Conservation (phyloP, 768 basidiomycete genomes). For the Tephrocybe sp. region DNA sequence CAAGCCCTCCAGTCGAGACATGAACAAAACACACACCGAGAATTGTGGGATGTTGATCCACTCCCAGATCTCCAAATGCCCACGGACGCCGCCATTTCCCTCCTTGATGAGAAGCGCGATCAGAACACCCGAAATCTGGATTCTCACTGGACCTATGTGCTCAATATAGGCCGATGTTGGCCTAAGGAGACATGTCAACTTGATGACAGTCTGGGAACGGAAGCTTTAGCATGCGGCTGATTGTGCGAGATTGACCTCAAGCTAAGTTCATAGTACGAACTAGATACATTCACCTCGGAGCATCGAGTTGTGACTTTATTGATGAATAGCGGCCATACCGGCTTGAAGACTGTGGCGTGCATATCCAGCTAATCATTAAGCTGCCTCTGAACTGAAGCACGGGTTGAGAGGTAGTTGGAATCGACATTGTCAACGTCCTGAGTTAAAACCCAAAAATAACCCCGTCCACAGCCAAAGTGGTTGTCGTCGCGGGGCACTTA, state of each 20-base stretch:
- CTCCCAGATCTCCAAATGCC: conserved; percentile 52
- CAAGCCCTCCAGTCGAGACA: conserved; percentile 19
- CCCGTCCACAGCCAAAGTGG: too few relatives aligned
- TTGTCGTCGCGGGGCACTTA: too few relatives aligned
- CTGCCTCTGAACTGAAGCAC: too few relatives aligned
- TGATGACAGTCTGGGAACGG: conserved; percentile 30
- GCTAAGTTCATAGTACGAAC: conserved; percentile 52
- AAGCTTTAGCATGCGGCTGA: conserved; percentile 46
- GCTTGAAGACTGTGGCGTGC: too few relatives aligned
- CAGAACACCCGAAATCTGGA: conserved; percentile 46
- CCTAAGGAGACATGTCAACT: conserved; percentile 40
- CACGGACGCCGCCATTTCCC: conserved; percentile 36
- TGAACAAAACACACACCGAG: conserved; percentile 37
- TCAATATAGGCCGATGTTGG: conserved; percentile 29
- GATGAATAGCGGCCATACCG: too few relatives aligned
- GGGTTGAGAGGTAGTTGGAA: too few relatives aligned
- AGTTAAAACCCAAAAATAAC: too few relatives aligned
- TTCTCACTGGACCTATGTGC: conserved; percentile 39
- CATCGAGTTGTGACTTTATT: too few relatives aligned
- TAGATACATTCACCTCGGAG: too few relatives aligned
- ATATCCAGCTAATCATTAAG: too few relatives aligned
- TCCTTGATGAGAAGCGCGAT: conserved; percentile 53
- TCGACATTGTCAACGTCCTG: too few relatives aligned
- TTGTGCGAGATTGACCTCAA: conserved; percentile 52
- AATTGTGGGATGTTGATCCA: conserved; percentile 40